Base-by-base conservation (phyloP, 768 basidiomycete species). In the Coprinopsis cinerea region DNA sequence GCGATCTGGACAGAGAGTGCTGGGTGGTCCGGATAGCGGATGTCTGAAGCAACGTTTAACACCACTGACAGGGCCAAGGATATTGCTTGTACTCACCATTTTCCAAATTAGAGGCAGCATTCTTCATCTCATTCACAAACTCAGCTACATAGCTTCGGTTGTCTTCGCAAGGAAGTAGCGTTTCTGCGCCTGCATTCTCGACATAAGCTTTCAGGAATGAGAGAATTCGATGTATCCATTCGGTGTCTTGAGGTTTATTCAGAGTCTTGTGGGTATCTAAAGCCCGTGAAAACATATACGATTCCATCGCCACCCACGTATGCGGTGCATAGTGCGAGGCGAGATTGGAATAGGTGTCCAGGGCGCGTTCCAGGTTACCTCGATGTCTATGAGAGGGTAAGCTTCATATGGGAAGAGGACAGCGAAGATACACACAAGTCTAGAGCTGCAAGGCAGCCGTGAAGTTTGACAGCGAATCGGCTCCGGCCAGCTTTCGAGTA, bases 401-500 rank as follows among this genome's bases (percentile, higher is more conserved):
- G n/a, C n/a, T n/a, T n/a, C n/a, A n/a, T n/a, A n/a, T n/a, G n/a
- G n/a, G n/a, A n/a, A n/a, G n/a, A n/a, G n/a, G n/a, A n/a, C n/a
- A n/a, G n/a, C n/a, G n/a, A n/a, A n/a, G n/a, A n/a, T n/a, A 69
- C 92, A 55, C 70, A 97, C 95, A 85, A 65, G 55, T 97, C 93
- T 30, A 98, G 76, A 14, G 88, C 89, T 2, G 93, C 95, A 14
- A 97, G 72, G 58, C 78, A 84, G 1, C 88, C 90, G 53, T 93
- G 88, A 43, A 97, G 67, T 57, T 86, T 87, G 28, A 94, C 68
- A 9, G 92, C 92, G 60, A 87, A 90, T 59, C 95, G 88, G 43
- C 84, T 76, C 37, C 93, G 80, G 15, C 84, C 86, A n/a, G 86
- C 85, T 55, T 79, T 83, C 44, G 81, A 84, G 58, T 92, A 96